Conservation (phyloP, 2,329 filamentous ascomycete genomes). For the Emmonsia crescens region DNA sequence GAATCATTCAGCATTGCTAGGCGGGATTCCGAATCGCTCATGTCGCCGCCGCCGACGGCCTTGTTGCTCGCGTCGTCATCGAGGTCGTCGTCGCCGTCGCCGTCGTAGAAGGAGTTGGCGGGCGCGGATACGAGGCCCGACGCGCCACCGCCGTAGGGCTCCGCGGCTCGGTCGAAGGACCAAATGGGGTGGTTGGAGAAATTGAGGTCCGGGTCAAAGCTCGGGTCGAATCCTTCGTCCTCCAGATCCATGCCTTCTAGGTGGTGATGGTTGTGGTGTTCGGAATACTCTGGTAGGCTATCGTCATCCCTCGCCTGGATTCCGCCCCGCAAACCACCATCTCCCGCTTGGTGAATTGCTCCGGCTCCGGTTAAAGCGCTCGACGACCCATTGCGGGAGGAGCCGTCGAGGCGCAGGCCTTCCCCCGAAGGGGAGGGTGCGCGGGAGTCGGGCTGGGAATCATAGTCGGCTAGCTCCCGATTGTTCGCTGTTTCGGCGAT, state of each 20-base stretch:
- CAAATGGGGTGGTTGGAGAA: slow-evolving; percentile 22
- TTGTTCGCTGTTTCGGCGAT: slow-evolving; percentile 56
- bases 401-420: slow-evolving; percentile 76
- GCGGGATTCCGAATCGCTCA: slow-evolving; percentile 24
- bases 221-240: slow-evolving; percentile 18
- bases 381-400: slow-evolving; percentile 84
- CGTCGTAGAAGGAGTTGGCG: slow-evolving; percentile 20
- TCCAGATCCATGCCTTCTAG: slow-evolving; percentile 27
- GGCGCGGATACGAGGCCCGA: slow-evolving; percentile 21
- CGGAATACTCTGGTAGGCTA: slow-evolving; percentile 24
- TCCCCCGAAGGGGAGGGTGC: slow-evolving; percentile 57
- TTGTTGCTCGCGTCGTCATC: slow-evolving; percentile 31
- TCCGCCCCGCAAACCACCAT: slow-evolving; percentile 46
- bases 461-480: slow-evolving; percentile 39
- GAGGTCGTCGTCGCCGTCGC: slow-evolving; percentile 26
- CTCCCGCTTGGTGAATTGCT: slow-evolving; percentile 59
- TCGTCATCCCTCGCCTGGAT: slow-evolving; percentile 24
- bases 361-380: slow-evolving; percentile 69
- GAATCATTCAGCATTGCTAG: slow-evolving; percentile 17
- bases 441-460: slow-evolving; percentile 32
- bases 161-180: slow-evolving; percentile 26
- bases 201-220: slow-evolving; percentile 15
- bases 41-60: slow-evolving; percentile 28
- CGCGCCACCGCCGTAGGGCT: slow-evolving; percentile 18
- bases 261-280: slow-evolving; percentile 12